Evolutionary conservation across 257 asterid genomes (phyloP).

Genomic region (Cruciata laevipes): DNA sequence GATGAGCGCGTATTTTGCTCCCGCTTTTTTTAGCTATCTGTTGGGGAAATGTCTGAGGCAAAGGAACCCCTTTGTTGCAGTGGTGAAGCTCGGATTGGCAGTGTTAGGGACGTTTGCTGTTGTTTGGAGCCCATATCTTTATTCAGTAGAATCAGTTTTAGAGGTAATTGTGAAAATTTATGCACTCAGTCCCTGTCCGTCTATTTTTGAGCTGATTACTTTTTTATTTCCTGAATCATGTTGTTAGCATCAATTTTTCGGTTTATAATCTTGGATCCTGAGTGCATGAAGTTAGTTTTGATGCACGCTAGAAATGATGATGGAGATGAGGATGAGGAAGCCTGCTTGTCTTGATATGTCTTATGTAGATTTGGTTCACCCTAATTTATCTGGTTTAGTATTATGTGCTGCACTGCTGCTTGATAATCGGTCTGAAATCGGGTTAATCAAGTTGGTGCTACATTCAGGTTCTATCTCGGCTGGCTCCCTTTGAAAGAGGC

Average conservation of each 20-base stretch:
- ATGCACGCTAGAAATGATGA: neutral
- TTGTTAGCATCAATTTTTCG: neutral
- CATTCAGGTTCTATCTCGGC: conserved; percentile 84
- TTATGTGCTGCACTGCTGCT: too few relatives aligned
- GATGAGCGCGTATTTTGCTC: conserved; percentile 97
- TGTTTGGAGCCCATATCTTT: conserved; percentile 87
- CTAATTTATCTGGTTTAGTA: neutral
- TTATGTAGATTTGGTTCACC: neutral
- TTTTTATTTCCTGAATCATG: neutral
- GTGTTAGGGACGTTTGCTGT: conserved; percentile 81
- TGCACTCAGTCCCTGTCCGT: conserved; percentile 1
- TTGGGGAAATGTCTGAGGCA: conserved; percentile 81
- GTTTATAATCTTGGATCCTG: neutral
- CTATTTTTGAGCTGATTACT: conserved; percentile 8
- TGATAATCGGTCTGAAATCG: neutral
- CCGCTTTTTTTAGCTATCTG: conserved; percentile 85
- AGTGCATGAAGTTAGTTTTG: neutral
- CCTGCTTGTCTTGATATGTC: neutral
- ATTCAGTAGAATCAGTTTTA: conserved; percentile 56
- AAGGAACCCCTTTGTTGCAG: conserved; percentile 47
- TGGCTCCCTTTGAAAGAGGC: conserved; percentile 98
- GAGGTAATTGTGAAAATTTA: conserved; percentile 55
- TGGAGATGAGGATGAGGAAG: neutral
- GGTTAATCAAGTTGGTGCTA: conserved; percentile 20
- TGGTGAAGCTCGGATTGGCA: conserved; percentile 66